A percentile compares a stretch with the other conserved stretches of the same genome.
phyloP scores from a whole-genome alignment of 345 rosid species.

The Turnera subulata region DNA sequence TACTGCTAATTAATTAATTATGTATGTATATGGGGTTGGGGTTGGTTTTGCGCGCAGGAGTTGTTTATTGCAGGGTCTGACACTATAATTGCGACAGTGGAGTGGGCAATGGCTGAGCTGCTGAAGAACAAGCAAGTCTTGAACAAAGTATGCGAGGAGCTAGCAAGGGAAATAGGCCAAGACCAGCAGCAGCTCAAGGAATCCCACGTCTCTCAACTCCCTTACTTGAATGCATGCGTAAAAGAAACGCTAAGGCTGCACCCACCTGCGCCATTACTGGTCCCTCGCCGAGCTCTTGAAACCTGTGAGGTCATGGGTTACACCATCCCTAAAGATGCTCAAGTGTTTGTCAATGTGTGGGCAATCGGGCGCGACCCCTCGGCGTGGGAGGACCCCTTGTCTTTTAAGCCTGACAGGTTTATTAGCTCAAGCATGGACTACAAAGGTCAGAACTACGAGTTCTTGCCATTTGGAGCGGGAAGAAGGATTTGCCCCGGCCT shows the following conservation, averaged over 20 bases:
- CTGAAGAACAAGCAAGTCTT: conserved; percentile 21
- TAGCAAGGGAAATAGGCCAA: conserved; percentile 3
- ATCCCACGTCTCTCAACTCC: conserved; percentile 11
- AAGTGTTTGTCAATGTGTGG: conserved; percentile 25
- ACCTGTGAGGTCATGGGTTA: too few relatives aligned
- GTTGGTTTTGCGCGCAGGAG: conserved; percentile 8
- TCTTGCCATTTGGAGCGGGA: conserved; percentile 41
- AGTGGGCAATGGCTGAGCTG: conserved; percentile 20
- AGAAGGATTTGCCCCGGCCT: conserved; percentile 23
- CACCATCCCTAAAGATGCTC: conserved; percentile 13
- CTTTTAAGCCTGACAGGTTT: conserved; percentile 15
- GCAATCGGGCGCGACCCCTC: conserved; percentile 24
- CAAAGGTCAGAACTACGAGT: conserved; percentile 26
- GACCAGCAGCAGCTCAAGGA: conserved; percentile 3
- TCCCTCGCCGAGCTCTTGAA: too few relatives aligned
- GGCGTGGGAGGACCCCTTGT: conserved; percentile 22
- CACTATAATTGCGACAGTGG: conserved; percentile 10
- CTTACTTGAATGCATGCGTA: conserved; percentile 14
- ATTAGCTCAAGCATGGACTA: conserved; percentile 25
- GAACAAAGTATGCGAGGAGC: conserved; percentile 11
- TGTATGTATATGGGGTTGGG: too few relatives aligned
- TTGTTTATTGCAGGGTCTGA: conserved; percentile 20
- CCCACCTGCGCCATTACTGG: too few relatives aligned
- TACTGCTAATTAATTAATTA: too few relatives aligned
- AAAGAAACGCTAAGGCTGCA: too few relatives aligned